These are phyloP conservation scores for Colletotrichum shisoi DNA, from an alignment of 2,329 filamentous ascomycete species.

Conservation along the genomic window DNA sequence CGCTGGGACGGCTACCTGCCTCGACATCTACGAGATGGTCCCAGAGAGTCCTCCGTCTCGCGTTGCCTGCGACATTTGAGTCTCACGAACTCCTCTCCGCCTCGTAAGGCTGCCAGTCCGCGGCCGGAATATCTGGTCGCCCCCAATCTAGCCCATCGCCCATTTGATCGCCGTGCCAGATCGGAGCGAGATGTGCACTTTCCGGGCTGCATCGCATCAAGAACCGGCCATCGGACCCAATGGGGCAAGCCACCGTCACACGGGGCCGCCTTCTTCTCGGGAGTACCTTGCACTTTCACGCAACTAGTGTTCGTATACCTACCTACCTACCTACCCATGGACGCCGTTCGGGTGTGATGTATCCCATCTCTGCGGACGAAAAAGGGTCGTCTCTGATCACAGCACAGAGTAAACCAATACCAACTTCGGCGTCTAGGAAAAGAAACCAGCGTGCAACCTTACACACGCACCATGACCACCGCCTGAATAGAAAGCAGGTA, in stretches of 20 bases:
- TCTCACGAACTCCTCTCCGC: neutral
- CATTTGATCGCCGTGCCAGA: slow-evolving; percentile 8
- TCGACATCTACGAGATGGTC: neutral
- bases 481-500: slow-evolving; percentile 1
- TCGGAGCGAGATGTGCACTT: slow-evolving; percentile 3
- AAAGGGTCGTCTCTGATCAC: neutral
- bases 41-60: neutral
- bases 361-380: neutral
- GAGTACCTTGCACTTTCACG: slow-evolving; percentile 24
- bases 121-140: slow-evolving; percentile 4
- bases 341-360: too few relatives aligned
- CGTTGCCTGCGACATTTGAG: neutral
- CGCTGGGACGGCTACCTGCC: slow-evolving; percentile 2
- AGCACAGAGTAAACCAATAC: neutral
- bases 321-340: neutral
- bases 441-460: neutral
- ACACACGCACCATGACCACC: neutral
- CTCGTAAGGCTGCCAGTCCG: slow-evolving; percentile 25
- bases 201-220: slow-evolving; percentile 2
- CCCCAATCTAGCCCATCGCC: slow-evolving; percentile 22
- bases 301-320: neutral
- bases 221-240: slow-evolving; percentile 3
- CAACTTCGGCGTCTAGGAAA: neutral
- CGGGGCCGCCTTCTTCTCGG: slow-evolving; percentile 5
- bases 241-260: slow-evolving; percentile 20